Base-by-base conservation (phyloP, 2,329 filamentous ascomycete species). In the Aureobasidium pullulans region DNA sequence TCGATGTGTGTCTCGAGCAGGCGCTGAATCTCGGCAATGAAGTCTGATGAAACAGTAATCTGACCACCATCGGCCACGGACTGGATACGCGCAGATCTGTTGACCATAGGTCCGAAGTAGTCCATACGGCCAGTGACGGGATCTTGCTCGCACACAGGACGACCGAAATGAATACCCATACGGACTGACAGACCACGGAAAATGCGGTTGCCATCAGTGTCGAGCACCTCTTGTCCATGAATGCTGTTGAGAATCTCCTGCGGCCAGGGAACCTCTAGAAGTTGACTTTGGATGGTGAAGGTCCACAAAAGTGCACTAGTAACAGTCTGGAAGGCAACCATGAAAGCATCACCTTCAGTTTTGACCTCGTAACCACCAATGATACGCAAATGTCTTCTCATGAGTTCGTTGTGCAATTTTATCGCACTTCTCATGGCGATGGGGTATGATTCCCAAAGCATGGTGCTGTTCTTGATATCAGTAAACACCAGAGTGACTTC, bases 61-160 rank as follows among this genome's bases (percentile, higher is more conserved):
- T 99, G 93, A 0, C 94, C 94, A 62, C 94, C 94, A 71, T 99
- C 94, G 37, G 94, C 94, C 44, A 96, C 92, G 23, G 90, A 88
- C 6, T 90, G 94, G 64, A 99, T 96, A 76, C 94, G 88, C 15
- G 94, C 88, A 0, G 94, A 90, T 69, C 95, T 92, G 75, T 99
- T 99, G 68, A 99, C 94, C 91, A 99, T 99, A 13, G 94, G 94
- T 0, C 94, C 94, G 71, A 97, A 99, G 76, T 99, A 99, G 69
- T 99, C 94, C 94, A 99, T 99, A 63, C 94, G 90, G 60, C 92
- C 88, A 1, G 94, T 99, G 52, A 99, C 92, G 0, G 94, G 94
- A 73, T 99, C 94, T 50, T 88, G 88, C 73, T 99, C 94, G 70
- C 91, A 96, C 67, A 99, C 91, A 6, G 93, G 94, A 61, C 89